Evolutionary conservation across 257 asterid genomes (phyloP), one percentile per base, ranked within the genome.

Genomic region (Verbascum thapsus): DNA sequence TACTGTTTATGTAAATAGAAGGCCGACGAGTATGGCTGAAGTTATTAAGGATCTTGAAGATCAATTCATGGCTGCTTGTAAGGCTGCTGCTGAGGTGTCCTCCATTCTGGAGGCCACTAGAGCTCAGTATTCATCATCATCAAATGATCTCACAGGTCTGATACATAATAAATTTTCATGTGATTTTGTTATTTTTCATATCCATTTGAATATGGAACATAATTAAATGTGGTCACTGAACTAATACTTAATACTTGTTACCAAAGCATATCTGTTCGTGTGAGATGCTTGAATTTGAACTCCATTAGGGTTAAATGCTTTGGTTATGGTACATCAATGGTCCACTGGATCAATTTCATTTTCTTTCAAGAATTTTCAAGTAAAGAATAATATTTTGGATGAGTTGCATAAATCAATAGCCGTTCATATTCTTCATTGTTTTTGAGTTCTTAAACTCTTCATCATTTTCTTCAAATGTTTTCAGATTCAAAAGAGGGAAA

Each of bases 11-110:
- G 94, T 92, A 23, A 85, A 92, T 59, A 80, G 83, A 69, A 83
- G 94, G 78, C 91, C 94, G 20, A 85, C 95, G 13, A 92, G 90
- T 75, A 92, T 87, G 97, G 80, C 85, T 11, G 97, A 92, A 73
- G 94, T 92, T 72, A 81, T 92, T 54, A 87, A 85, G 79, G 97
- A 83, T 62, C 97, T 89, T 34, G 97, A 92, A 76, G 85, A 79
- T 56, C 97, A 89, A 68, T 92, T 92, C 70, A 62, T 13, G 53
- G 68, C 80, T 66, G 94, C 91, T 74, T 83, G 95, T 73, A 78
- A 75, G 45, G 88, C 90, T 13, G 99, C 96, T 43, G 61, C 71
- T 30, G 85, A 85, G 68, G 84, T 92, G 60, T 85, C 99, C 6
- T 66, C 91, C 62, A 74, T 87, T 59, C 80, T 89, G 73, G 96